phyloP scores from a whole-genome alignment of 148 eudicot genomes.

The Rhododendron molle region DNA sequence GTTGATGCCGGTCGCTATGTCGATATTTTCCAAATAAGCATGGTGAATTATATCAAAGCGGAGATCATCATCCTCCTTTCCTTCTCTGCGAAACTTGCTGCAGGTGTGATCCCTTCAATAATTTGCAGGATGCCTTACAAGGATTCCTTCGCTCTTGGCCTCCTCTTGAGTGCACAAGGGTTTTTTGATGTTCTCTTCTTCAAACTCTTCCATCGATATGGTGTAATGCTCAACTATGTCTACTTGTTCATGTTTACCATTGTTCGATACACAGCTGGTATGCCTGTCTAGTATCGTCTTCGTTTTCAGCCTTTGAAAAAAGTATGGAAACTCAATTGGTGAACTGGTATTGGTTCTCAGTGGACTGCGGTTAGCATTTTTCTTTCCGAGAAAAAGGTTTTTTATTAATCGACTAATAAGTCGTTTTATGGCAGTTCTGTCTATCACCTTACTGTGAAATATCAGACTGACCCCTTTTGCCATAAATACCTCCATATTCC shows the following conservation, averaged over 20 bases:
- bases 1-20: neutral
- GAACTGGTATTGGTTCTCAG: neutral
- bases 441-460: too few species aligned
- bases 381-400: too few species aligned
- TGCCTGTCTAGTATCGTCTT: neutral
- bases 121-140: slow-evolving; percentile 2
- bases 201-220: neutral
- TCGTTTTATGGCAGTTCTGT: too few species aligned
- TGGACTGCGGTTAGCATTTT: too few species aligned
- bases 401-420: too few species aligned
- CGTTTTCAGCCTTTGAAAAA: neutral
- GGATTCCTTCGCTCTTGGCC: slow-evolving; percentile 14
- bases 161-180: slow-evolving; percentile 16
- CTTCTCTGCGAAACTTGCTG: neutral
- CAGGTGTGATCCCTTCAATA: slow-evolving; percentile 5
- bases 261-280: neutral
- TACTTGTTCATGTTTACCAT: neutral
- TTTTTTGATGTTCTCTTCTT: slow-evolving; percentile 13
- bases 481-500: too few species aligned
- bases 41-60: too few species aligned
- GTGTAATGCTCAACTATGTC: neutral
- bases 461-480: too few species aligned
- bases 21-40: neutral
- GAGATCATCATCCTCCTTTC: neutral
- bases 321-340: neutral